These are phyloP conservation scores for Sonneratia alba DNA, from an alignment of 345 rosid genomes.

Conservation along the genomic window DNA sequence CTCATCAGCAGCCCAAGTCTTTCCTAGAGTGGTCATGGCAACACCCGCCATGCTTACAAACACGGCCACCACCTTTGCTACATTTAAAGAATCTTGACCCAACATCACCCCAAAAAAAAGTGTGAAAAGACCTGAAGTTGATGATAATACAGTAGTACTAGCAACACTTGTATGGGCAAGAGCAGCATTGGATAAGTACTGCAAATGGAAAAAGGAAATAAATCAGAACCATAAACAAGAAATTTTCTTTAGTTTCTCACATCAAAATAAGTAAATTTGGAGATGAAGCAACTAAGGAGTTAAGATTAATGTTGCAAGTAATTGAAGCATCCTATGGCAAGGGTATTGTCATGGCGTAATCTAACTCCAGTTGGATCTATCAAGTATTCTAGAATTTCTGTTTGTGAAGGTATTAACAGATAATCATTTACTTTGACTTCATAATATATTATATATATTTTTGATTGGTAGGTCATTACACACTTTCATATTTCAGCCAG, in stretches of 20 bases:
- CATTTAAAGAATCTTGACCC: conserved; percentile 85
- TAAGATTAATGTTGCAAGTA: not conserved
- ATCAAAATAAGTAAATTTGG: not conserved
- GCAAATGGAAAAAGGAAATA: conserved; percentile 14
- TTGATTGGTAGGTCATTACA: not conserved
- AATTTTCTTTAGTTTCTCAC: not conserved
- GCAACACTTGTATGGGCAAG: conserved; percentile 98
- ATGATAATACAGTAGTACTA: conserved; percentile 92
- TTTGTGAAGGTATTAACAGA: not conserved
- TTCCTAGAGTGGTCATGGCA: conserved; percentile 91
- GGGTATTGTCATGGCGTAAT: not conserved
- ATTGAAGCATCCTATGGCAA: not conserved
- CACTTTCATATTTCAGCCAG: not conserved
- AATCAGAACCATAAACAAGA: not conserved
- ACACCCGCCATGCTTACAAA: conserved; percentile 94
- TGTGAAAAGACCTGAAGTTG: conserved; percentile 97
- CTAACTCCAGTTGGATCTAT: not conserved
- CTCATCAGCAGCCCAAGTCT: conserved; percentile 96
- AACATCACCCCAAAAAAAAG: conserved; percentile 82
- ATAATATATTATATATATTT: not conserved
- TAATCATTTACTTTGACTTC: not conserved
- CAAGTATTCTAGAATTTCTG: not conserved
- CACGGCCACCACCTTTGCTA: conserved; percentile 81
- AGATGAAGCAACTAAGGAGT: not conserved
- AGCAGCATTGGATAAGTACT: conserved; percentile 98